Evolutionary conservation across 768 basidiomycete genomes (phyloP).

Genomic region (Pholiota molesta): DNA sequence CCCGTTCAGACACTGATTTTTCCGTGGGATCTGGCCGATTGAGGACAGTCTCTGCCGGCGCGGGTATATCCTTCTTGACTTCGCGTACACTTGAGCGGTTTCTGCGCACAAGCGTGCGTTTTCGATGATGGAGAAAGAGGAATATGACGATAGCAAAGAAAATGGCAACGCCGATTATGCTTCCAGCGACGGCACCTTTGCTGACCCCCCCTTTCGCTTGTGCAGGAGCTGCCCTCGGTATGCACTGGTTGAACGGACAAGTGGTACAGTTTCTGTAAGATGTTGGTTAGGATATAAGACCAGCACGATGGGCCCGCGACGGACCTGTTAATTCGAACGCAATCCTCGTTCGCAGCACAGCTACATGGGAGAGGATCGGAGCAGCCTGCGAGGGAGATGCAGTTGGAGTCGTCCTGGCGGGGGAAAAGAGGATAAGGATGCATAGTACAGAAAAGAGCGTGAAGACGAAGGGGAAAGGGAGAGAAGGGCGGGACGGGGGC

Average conservation of each 20-base stretch:
- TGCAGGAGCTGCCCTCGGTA: slow-evolving; percentile 27
- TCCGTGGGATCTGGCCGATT: slow-evolving; percentile 83
- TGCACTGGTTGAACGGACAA: slow-evolving; percentile 59
- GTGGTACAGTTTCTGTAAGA: slow-evolving; percentile 55
- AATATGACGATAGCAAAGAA: slow-evolving; percentile 56
- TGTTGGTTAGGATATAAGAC: slow-evolving; percentile 10
- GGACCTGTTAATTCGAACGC: slow-evolving; percentile 64
- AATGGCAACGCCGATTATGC: slow-evolving; percentile 64
- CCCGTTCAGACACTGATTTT: slow-evolving; percentile 49
- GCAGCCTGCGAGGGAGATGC: slow-evolving; percentile 45
- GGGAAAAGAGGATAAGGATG: slow-evolving; percentile 41
- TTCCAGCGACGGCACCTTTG: slow-evolving; percentile 75
- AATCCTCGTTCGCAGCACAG: slow-evolving; percentile 57
- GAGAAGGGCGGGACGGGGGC: slow-evolving; percentile 20
- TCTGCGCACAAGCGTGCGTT: slow-evolving; percentile 48
- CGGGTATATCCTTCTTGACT: slow-evolving; percentile 63
- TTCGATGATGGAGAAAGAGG: slow-evolving; percentile 68
- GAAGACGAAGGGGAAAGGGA: slow-evolving; percentile 27
- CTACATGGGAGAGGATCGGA: slow-evolving; percentile 53
- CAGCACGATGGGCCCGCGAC: slow-evolving; percentile 22
- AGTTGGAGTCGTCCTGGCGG: slow-evolving; percentile 38
- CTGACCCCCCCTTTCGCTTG: slow-evolving; percentile 48
- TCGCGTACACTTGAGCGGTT: slow-evolving; percentile 36
- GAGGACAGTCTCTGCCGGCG: slow-evolving; percentile 75
- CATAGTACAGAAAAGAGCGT: slow-evolving; percentile 37